These are phyloP conservation scores for Collybiopsis confluens DNA, from an alignment of 768 basidiomycete genomes.

Conservation along the genomic window DNA sequence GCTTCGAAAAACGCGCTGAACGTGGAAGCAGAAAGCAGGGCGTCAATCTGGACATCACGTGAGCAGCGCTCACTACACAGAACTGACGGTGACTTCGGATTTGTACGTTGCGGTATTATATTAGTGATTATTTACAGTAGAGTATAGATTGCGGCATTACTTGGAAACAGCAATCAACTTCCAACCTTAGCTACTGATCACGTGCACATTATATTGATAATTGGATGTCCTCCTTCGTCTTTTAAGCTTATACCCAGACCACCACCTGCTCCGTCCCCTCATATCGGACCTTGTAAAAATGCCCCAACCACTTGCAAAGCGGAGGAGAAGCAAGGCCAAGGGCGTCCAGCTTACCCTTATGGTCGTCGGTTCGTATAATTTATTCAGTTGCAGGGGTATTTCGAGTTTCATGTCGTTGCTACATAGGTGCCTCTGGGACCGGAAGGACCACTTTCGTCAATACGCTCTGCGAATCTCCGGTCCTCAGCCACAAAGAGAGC, in stretches of 20 bases:
- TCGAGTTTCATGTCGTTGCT: constrained; percentile 5
- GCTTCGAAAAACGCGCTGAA: no score
- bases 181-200: no score
- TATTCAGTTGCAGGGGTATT: neutral
- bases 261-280: constrained; percentile 1
- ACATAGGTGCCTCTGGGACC: constrained; percentile 78
- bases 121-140: no score
- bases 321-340: constrained; percentile 78
- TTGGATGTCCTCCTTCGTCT: neutral
- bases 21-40: no score
- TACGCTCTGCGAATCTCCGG: constrained; percentile 80
- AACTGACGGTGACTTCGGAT: no score
- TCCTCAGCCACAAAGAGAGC: constrained; percentile 63
- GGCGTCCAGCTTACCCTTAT: constrained; percentile 87
- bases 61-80: no score
- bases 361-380: constrained; percentile 70
- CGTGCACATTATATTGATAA: neutral
- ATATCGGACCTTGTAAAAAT: constrained; percentile 23
- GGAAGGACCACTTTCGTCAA: constrained; percentile 91
- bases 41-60: no score
- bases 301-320: constrained; percentile 40
- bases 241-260: neutral
- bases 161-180: no score
- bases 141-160: no score
- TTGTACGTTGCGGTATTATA: no score